A percentile compares a stretch with the other conserved stretches of the same genome.
These are phyloP conservation scores for Naganishia vaughanmartiniae DNA, from an alignment of 768 basidiomycete species.

Conservation along the genomic window DNA sequence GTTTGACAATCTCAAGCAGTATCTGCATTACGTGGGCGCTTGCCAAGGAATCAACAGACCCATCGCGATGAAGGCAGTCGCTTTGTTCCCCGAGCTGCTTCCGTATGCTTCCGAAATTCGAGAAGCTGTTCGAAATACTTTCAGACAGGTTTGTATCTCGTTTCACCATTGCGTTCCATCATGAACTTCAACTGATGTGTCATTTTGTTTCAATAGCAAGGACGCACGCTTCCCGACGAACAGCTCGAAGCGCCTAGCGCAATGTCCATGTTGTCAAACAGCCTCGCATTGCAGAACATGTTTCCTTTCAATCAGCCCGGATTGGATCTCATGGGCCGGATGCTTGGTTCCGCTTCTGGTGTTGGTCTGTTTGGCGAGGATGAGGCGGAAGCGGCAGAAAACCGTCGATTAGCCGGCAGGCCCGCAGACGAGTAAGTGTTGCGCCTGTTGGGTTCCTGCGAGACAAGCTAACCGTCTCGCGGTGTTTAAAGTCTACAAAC, in stretches of 20 bases:
- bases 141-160: not conserved
- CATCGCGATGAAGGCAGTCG: not conserved
- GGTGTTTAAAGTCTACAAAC: constrained; percentile 32
- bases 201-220: not conserved
- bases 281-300: constrained; percentile 7
- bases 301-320: not conserved
- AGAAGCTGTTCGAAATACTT: not conserved
- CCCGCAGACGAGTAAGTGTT: constrained; percentile 23
- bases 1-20: not conserved
- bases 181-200: not conserved
- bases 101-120: not conserved
- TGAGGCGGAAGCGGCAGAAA: constrained; percentile 13
- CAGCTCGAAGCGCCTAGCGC: not conserved
- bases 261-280: constrained; percentile 14
- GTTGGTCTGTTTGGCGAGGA: not conserved
- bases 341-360: not conserved
- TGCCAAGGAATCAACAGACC: not conserved
- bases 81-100: not conserved
- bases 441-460: not conserved
- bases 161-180: not conserved
- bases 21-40: constrained; percentile 14
- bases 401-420: not conserved
- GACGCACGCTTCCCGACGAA: constrained; percentile 5
- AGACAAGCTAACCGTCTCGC: not conserved
- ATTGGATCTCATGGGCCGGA: not conserved